Evolutionary conservation across 1,284 basidiomycete genomes (phyloP).

Genomic region (Waitea zeae): DNA sequence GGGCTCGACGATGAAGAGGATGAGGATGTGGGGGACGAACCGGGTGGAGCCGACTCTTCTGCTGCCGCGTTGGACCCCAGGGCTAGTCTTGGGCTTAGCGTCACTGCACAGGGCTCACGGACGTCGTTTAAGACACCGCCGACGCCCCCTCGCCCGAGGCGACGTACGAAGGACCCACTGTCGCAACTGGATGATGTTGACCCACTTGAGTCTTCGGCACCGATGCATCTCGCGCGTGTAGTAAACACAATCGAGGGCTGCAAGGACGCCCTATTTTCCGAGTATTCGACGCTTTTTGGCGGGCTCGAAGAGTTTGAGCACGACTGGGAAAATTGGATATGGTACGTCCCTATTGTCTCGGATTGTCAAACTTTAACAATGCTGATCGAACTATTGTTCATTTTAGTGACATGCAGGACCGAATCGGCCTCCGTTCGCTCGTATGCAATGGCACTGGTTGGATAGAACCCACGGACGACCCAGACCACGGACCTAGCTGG

Average conservation of each 20-base stretch:
- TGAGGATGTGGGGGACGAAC: no score
- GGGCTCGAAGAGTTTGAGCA: constrained; percentile 40
- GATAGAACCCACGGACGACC: no score
- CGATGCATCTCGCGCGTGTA: constrained; percentile 44
- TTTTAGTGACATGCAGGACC: constrained; percentile 54
- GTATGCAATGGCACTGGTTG: no score
- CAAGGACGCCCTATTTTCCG: constrained; percentile 50
- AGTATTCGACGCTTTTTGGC: constrained; percentile 35
- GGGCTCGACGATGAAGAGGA: no score
- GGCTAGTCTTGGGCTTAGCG: no score
- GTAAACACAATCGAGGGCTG: constrained; percentile 37
- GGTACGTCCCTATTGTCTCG: constrained; percentile 22
- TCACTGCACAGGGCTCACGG: no score
- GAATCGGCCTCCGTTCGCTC: constrained; percentile 40
- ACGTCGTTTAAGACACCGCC: not conserved
- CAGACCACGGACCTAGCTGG: no score
- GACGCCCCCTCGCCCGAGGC: no score
- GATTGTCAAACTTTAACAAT: no score
- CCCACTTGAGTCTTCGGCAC: constrained; percentile 11
- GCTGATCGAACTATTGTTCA: constrained; percentile 1
- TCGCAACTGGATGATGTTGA: not conserved
- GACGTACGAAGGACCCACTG: not conserved
- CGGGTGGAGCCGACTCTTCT: not conserved
- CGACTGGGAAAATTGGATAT: constrained; percentile 52
- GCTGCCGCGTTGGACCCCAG: no score